Conservation (phyloP, 2,329 filamentous ascomycete genomes). For the Aciculosporium take region DNA sequence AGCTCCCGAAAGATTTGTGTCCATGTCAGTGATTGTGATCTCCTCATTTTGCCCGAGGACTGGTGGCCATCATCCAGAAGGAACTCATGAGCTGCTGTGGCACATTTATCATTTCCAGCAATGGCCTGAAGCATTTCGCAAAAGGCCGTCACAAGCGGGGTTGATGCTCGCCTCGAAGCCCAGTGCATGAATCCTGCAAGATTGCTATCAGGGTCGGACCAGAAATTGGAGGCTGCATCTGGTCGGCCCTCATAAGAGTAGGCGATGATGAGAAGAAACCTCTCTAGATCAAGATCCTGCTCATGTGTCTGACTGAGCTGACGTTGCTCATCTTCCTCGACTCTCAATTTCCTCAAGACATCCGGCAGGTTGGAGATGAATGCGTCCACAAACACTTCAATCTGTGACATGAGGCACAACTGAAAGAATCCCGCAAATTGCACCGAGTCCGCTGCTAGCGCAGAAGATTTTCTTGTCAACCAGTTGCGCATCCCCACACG, state of each 20-base stretch:
- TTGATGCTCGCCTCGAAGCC: conserved; percentile 90
- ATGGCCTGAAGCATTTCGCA: conserved; percentile 92
- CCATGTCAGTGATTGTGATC: conserved; percentile 80
- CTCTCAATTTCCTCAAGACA: conserved; percentile 69
- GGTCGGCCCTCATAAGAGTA: conserved; percentile 79
- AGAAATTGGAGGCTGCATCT: conserved; percentile 77
- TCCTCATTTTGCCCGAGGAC: conserved; percentile 62
- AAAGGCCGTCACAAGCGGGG: conserved; percentile 89
- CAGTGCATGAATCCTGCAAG: conserved; percentile 90
- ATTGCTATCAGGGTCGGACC: conserved; percentile 84
- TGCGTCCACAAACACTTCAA: conserved; percentile 79
- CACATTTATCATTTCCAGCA: conserved; percentile 68
- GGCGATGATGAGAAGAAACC: conserved; percentile 83
- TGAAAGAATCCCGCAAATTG: conserved; percentile 62
- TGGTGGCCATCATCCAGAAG: conserved; percentile 71
- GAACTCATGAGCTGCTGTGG: conserved; percentile 75
- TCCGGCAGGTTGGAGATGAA: conserved; percentile 95
- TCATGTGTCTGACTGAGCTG: conserved; percentile 50
- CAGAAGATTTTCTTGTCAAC: conserved; percentile 65
- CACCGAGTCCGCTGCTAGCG: conserved; percentile 52
- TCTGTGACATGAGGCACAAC: conserved; percentile 56
- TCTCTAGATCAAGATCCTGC: conserved; percentile 63
- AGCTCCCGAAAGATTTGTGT: conserved; percentile 84
- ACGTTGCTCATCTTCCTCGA: conserved; percentile 80
- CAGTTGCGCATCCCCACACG: conserved; percentile 70